Evolutionary conservation across 225 moss, liverwort and hornwort species (phyloP), one percentile per base, ranked within the genome.

Genomic region (Polytrichum commune): DNA sequence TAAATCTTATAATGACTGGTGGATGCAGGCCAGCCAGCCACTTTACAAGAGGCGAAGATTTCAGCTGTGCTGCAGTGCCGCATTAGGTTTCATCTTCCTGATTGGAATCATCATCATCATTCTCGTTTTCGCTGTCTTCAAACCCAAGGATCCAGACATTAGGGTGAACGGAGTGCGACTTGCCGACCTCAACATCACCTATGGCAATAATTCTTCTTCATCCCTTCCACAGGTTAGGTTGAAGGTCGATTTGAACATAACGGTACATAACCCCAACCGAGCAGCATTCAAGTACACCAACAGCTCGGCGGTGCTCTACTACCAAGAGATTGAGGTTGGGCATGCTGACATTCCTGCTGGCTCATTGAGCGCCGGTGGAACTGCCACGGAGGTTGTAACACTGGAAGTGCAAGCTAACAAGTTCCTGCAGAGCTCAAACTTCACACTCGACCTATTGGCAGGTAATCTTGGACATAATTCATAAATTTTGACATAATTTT

Each of bases 381-480:
- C 83, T 3, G 3, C 68, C 18, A 80, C 78, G 1, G 67, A 86
- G 75, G 61, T 83, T 6, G 73, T 86, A 8, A 69, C 56, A 7
- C 38, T 86, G 20, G 69, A 65, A n/a, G 86, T 86, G 53, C 78
- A 86, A 62, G 86, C 86, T 0, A 78, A 86, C 29, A 86, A 78
- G 75, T 86, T 86, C 13, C 57, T 86, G 65, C 67, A 60, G 73
- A 76, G 78, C 62, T 62, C 83, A 19, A 86, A 83, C 66, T 83
- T 86, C 54, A 28, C 76, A 0, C 2, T 61, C 6, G 83, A 86
- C 76, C 80, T 66, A 62, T 8, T 62, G 55, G 56, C 78, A 78
- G 86, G 86, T 86, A 66, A 27, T 16, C 9, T 4, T 58, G 46
- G 46, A 46, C 46, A 46, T 3, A 46, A 46, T 13, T 10, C n/a